Percentiles rank a stretch among this genome's conserved stretches.
Conservation (phyloP, 345 rosid genomes). For the Hibiscus syriacus region DNA sequence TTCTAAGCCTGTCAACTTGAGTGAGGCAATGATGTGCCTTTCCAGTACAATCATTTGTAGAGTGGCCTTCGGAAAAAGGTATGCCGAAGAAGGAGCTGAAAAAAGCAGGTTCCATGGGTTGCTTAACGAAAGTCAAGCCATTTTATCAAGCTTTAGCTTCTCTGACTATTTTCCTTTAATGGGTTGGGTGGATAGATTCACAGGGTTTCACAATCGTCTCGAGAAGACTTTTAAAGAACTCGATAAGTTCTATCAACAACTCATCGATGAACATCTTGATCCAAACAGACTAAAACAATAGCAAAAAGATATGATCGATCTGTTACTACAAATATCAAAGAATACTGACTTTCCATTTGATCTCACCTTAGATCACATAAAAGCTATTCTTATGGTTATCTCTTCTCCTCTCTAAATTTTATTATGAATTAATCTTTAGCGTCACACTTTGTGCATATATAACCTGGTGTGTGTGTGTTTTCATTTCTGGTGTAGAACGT, state of each 20-base stretch:
- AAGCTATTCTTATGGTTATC: background rate
- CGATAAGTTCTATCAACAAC: background rate
- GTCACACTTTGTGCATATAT: no score
- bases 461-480: background rate
- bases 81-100: background rate
- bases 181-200: background rate
- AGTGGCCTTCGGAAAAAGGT: background rate
- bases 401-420: background rate
- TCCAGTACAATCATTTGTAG: background rate
- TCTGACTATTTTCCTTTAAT: background rate
- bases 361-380: background rate
- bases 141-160: background rate
- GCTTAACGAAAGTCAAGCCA: background rate
- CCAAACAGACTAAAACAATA: constrained; percentile 3
- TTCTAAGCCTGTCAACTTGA: background rate
- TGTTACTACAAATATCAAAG: background rate
- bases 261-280: background rate
- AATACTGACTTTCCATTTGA: background rate
- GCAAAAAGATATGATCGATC: constrained; percentile 8
- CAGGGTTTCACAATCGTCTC: background rate
- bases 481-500: background rate
- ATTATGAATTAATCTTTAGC: background rate
- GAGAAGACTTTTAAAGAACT: background rate
- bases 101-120: background rate
- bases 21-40: background rate